These are phyloP conservation scores for Acer yangbiense DNA, from an alignment of 345 rosid species.

Conservation along the genomic window DNA sequence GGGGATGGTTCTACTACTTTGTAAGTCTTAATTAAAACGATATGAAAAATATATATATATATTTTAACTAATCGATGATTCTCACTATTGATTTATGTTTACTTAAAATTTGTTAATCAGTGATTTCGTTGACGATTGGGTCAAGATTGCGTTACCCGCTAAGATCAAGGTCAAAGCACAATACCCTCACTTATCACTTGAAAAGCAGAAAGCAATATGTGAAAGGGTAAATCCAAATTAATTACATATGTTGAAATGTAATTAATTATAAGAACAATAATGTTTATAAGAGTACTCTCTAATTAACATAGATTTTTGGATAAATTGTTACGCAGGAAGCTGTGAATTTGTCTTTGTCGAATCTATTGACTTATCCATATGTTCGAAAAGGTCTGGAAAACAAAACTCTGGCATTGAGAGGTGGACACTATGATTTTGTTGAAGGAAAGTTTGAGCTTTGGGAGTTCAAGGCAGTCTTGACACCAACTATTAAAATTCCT, in stretches of 20 bases:
- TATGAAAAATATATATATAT: not conserved
- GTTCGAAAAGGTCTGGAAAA: constrained; percentile 17
- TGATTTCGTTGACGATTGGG: constrained; percentile 38
- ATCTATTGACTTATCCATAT: constrained; percentile 31
- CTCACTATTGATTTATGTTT: not conserved
- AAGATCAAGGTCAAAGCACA: constrained; percentile 29
- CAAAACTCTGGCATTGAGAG: constrained; percentile 14
- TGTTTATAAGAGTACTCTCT: too few species aligned
- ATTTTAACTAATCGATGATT: not conserved
- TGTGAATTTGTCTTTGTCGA: constrained; percentile 29
- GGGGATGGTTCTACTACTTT: constrained; percentile 11
- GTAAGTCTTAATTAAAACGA: constrained; percentile 5
- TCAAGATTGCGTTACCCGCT: constrained; percentile 32
- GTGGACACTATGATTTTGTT: constrained; percentile 30
- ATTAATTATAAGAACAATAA: not conserved
- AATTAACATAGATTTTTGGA: not conserved
- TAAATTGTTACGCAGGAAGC: constrained; percentile 28
- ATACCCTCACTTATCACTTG: not conserved
- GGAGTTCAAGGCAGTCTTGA: constrained; percentile 12
- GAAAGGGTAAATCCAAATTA: constrained; percentile 19
- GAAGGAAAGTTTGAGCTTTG: constrained; percentile 27
- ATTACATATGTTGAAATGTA: not conserved
- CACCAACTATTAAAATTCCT: not conserved
- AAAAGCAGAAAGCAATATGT: constrained; percentile 8
- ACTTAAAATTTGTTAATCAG: constrained; percentile 9